Conservation (phyloP, 2,329 filamentous ascomycete genomes). For the Zymoseptoria brevis region DNA sequence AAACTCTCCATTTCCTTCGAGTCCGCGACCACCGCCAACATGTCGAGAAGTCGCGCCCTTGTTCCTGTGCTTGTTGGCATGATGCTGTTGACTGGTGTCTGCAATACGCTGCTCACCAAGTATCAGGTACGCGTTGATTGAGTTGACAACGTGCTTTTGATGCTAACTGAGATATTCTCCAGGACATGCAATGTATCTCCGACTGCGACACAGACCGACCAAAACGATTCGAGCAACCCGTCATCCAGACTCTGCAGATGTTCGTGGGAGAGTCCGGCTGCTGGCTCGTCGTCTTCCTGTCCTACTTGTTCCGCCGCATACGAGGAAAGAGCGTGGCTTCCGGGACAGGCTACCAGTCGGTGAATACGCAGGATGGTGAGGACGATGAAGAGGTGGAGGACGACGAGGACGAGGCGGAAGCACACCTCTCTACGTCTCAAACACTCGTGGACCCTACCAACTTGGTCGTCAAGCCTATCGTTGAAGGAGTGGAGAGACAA, state of each 20-base stretch:
- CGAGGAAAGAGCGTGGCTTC: constrained; percentile 16
- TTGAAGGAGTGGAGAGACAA: constrained; percentile 45
- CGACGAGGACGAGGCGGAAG: constrained; percentile 35
- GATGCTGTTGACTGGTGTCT: constrained; percentile 94
- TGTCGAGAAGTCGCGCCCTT: constrained; percentile 55
- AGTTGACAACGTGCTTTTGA: neutral
- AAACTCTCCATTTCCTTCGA: neutral
- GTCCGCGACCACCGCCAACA: neutral
- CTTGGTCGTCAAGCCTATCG: constrained; percentile 45
- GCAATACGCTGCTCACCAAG: constrained; percentile 94
- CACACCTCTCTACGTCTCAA: constrained; percentile 32
- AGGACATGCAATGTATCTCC: constrained; percentile 95
- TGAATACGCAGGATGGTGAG: constrained; percentile 24
- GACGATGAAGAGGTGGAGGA: constrained; percentile 31
- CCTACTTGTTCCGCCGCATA: constrained; percentile 52
- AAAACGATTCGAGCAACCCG: constrained; percentile 81
- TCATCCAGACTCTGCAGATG: constrained; percentile 95
- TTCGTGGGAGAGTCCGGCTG: constrained; percentile 94
- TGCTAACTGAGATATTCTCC: neutral
- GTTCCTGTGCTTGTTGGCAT: constrained; percentile 84
- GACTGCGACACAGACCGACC: constrained; percentile 71
- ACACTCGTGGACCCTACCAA: constrained; percentile 33
- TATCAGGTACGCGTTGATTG: constrained; percentile 60
- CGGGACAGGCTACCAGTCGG: constrained; percentile 20
- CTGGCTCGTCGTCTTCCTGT: constrained; percentile 77